Percentiles rank a stretch among this genome's conserved stretches.
Conservation (phyloP, 2,329 filamentous ascomycete species). For the Fusarium zealandicum region DNA sequence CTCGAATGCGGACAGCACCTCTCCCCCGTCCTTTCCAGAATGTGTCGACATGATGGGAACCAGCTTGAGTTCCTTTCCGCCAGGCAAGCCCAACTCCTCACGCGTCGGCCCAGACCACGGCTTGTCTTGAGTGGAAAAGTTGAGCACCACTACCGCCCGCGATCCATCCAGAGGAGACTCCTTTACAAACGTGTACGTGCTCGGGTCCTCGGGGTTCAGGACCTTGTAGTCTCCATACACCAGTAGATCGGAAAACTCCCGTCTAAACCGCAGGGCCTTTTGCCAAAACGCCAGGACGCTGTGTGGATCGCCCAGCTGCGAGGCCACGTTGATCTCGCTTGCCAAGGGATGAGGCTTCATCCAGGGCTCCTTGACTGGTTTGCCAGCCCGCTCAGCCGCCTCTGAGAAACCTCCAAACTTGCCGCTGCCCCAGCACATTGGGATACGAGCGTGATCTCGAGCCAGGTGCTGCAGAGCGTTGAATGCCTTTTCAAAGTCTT, state of each 20-base stretch:
- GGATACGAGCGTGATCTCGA: slow-evolving; percentile 71
- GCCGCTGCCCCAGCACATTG: slow-evolving; percentile 65
- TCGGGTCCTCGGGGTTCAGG: slow-evolving; percentile 34
- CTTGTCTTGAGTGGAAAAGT: slow-evolving; percentile 45
- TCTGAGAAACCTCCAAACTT: slow-evolving; percentile 48
- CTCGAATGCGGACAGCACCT: slow-evolving; percentile 41
- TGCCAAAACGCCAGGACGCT: slow-evolving; percentile 48
- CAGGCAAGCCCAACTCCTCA: slow-evolving; percentile 35
- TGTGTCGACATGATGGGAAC: slow-evolving; percentile 43
- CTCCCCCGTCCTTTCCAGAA: slow-evolving; percentile 19
- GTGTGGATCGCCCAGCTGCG: slow-evolving; percentile 54
- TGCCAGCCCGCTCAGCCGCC: slow-evolving; percentile 45
- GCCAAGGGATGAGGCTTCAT: slow-evolving; percentile 46
- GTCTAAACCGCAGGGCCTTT: slow-evolving; percentile 41
- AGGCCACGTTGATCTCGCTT: slow-evolving; percentile 60
- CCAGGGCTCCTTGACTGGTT: slow-evolving; percentile 43
- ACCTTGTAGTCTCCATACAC: slow-evolving; percentile 47
- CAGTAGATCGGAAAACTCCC: slow-evolving; percentile 43
- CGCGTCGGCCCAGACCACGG: slow-evolving; percentile 26
- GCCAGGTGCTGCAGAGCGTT: slow-evolving; percentile 45
- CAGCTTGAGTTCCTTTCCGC: slow-evolving; percentile 20
- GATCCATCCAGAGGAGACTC: slow-evolving; percentile 34
- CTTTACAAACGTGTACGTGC: slow-evolving; percentile 44
- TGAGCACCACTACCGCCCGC: slow-evolving; percentile 43
- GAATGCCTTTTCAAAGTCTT: slow-evolving; percentile 48